Evolutionary conservation across 2,329 filamentous ascomycete species (phyloP).

Genomic region (Aureobasidium vineae): DNA sequence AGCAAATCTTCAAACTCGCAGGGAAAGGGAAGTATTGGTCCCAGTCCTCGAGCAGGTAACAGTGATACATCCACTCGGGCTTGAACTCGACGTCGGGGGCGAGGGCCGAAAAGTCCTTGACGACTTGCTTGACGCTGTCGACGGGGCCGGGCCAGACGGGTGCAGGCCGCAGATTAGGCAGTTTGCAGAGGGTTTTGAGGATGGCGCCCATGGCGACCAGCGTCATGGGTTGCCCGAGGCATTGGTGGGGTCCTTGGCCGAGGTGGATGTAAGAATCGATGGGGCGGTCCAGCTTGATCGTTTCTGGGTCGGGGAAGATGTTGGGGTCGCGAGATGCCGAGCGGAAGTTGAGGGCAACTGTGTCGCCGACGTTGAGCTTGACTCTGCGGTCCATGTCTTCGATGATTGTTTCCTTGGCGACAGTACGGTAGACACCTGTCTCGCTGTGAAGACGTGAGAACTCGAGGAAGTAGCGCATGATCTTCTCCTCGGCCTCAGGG

Average conservation of each 20-base stretch:
- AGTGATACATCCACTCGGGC: slow-evolving; percentile 42
- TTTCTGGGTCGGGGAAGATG: slow-evolving; percentile 45
- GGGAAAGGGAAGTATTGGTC: slow-evolving; percentile 50
- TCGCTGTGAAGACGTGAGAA: slow-evolving; percentile 46
- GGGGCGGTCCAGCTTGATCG: slow-evolving; percentile 41
- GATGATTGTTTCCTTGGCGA: slow-evolving; percentile 38
- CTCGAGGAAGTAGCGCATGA: slow-evolving; percentile 54
- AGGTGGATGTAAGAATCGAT: slow-evolving; percentile 48
- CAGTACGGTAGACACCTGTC: slow-evolving; percentile 44
- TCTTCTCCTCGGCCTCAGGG: slow-evolving; percentile 47
- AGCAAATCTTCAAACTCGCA: slow-evolving; percentile 35
- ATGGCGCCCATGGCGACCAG: slow-evolving; percentile 47
- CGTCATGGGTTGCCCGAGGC: slow-evolving; percentile 42
- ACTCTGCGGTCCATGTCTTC: slow-evolving; percentile 37
- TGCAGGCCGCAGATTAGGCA: slow-evolving; percentile 44
- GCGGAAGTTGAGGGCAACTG: slow-evolving; percentile 46
- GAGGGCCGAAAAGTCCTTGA: slow-evolving; percentile 37
- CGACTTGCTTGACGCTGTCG: slow-evolving; percentile 46
- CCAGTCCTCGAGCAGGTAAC: slow-evolving; percentile 51
- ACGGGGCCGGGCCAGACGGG: slow-evolving; percentile 40
- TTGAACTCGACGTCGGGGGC: slow-evolving; percentile 36
- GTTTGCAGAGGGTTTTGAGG: slow-evolving; percentile 45
- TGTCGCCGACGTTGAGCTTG: slow-evolving; percentile 41
- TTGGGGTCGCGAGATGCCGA: slow-evolving; percentile 43
- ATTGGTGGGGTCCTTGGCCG: slow-evolving; percentile 45